Conservation (phyloP, 2,329 filamentous ascomycete genomes). For the Exserohilum turcica region DNA sequence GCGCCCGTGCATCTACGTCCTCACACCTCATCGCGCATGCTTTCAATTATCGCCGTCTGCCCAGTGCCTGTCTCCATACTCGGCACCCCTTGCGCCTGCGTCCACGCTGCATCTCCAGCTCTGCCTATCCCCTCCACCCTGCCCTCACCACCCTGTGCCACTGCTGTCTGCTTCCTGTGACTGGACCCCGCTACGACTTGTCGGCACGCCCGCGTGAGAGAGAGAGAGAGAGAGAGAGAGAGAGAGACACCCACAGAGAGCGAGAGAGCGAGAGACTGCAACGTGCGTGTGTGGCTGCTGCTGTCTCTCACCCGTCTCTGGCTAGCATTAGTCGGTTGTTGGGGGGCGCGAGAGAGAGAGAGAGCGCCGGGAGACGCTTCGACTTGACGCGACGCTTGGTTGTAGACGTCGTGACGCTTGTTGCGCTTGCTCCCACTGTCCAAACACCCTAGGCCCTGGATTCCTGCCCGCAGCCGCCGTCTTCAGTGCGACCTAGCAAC, state of each 20-base stretch:
- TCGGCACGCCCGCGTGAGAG: slow-evolving; percentile 34
- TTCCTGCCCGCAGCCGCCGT: slow-evolving; percentile 5
- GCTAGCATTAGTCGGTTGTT: slow-evolving; percentile 10
- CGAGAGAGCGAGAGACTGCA: slow-evolving; percentile 30
- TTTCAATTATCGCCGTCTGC: slow-evolving; percentile 6
- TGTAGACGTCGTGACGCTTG: slow-evolving; percentile 8
- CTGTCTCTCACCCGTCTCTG: slow-evolving; percentile 26
- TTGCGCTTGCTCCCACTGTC: slow-evolving; percentile 11
- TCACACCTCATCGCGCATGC: slow-evolving; percentile 22
- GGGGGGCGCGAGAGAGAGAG: too few relatives aligned
- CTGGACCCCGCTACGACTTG: slow-evolving; percentile 30
- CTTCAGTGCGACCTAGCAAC: slow-evolving; percentile 3
- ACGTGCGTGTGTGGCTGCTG: slow-evolving; percentile 13
- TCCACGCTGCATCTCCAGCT: not conserved
- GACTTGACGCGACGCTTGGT: slow-evolving; percentile 16
- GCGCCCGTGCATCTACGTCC: slow-evolving; percentile 22
- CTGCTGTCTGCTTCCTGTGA: slow-evolving; percentile 10
- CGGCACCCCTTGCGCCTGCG: slow-evolving; percentile 10
- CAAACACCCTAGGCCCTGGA: slow-evolving; percentile 1
- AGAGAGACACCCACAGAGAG: too few relatives aligned
- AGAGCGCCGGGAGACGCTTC: slow-evolving; percentile 11
- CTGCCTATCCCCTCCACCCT: not conserved
- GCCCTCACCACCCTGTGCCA: not conserved
- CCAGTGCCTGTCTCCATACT: slow-evolving; percentile 10
- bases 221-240: slow-evolving; percentile 19